A percentile compares a stretch with the other conserved stretches of the same genome.
phyloP scores from a whole-genome alignment of 177 flowering plant species.

The Tripterygium wilfordii region DNA sequence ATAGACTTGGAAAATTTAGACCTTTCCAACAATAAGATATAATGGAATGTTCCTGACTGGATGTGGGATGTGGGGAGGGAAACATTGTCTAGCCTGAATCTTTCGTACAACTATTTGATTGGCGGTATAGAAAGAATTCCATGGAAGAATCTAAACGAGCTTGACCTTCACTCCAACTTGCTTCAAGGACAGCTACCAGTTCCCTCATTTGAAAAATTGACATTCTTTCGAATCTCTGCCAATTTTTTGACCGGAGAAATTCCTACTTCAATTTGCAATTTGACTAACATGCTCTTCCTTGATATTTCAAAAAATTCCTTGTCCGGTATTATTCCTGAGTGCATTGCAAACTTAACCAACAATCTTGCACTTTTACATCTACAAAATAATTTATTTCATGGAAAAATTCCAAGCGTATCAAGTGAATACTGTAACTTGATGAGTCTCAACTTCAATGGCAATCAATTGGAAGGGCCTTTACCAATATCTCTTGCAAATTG shows the following conservation, averaged over 20 bases:
- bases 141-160: neutral
- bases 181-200: slow-evolving; percentile 13
- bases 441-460: too few species aligned
- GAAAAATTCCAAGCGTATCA: too few species aligned
- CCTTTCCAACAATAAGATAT: slow-evolving; percentile 13
- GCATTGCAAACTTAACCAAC: too few species aligned
- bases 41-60: slow-evolving; percentile 15
- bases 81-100: neutral
- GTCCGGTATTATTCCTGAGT: too few species aligned
- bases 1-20: slow-evolving; percentile 2
- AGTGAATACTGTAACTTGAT: too few species aligned
- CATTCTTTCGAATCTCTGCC: neutral
- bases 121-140: slow-evolving; percentile 9
- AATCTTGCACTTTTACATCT: too few species aligned
- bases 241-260: slow-evolving; percentile 11
- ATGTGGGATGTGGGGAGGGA: neutral
- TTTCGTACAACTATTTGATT: slow-evolving; percentile 6
- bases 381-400: too few species aligned
- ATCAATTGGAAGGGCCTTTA: too few species aligned
- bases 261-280: slow-evolving; percentile 7
- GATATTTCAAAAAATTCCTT: too few species aligned
- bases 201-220: neutral
- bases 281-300: too few species aligned
- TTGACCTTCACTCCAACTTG: slow-evolving; percentile 3
- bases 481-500: too few species aligned